A percentile compares a stretch with the other conserved stretches of the same genome.
phyloP scores from a whole-genome alignment of 805 yeast genomes.

The Metschnikowia anglica region DNA sequence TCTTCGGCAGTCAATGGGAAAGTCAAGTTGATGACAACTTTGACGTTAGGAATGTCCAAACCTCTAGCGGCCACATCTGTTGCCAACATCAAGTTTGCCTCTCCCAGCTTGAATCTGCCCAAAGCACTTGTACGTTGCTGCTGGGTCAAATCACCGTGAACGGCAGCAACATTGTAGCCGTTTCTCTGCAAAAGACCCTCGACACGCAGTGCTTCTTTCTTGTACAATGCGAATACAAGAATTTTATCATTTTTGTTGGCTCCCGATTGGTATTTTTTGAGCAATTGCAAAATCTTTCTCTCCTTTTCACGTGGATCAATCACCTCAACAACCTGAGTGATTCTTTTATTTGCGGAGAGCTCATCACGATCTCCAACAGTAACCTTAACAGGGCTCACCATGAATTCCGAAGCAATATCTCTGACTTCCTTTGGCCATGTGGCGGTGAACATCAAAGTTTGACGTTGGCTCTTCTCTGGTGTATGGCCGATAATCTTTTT shows the following conservation, averaged over 20 bases:
- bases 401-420: constrained; percentile 80
- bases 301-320: constrained; percentile 77
- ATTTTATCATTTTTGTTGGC: constrained; percentile 71
- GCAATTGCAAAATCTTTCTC: constrained; percentile 64
- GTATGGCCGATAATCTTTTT: constrained; percentile 72
- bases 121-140: constrained; percentile 88
- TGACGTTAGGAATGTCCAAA: constrained; percentile 94
- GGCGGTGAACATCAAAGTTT: constrained; percentile 98
- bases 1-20: constrained; percentile 97
- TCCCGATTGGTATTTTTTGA: constrained; percentile 73
- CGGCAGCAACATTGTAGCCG: constrained; percentile 83
- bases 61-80: constrained; percentile 99
- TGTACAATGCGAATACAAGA: constrained; percentile 89
- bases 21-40: constrained; percentile 89
- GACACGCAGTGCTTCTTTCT: constrained; percentile 92
- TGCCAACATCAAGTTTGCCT: constrained; percentile 75
- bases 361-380: constrained; percentile 95
- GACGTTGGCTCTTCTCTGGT: constrained; percentile 52
- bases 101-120: constrained; percentile 79
- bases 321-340: constrained; percentile 91
- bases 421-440: constrained; percentile 99
- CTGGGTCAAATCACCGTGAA: constrained; percentile 94
- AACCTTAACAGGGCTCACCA: constrained; percentile 84
- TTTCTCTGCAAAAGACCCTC: constrained; percentile 71
- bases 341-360: constrained; percentile 89